phyloP scores from a whole-genome alignment of 1,284 basidiomycete genomes.

The Fomes fomentarius region DNA sequence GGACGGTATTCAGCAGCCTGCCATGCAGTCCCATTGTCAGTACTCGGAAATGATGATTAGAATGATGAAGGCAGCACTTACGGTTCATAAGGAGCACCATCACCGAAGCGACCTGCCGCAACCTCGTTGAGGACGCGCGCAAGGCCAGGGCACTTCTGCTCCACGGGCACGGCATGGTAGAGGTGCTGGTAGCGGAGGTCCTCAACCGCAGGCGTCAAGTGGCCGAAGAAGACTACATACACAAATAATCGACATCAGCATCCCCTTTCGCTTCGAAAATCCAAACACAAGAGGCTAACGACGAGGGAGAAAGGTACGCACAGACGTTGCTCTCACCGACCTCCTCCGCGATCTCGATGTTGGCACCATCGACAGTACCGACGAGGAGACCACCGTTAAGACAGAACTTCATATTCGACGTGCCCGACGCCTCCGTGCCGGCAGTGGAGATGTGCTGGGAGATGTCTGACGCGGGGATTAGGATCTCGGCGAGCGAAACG shows the following conservation, averaged over 20 bases:
- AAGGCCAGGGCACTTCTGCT: constrained; percentile 80
- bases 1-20: constrained; percentile 73
- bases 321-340: constrained; percentile 75
- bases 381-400: constrained; percentile 86
- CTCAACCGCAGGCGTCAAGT: constrained; percentile 81
- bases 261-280: not conserved
- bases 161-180: constrained; percentile 80
- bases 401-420: constrained; percentile 94
- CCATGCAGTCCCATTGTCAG: no score
- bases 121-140: constrained; percentile 76
- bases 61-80: constrained; percentile 38
- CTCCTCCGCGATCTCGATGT: constrained; percentile 94
- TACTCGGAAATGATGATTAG: not conserved
- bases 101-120: constrained; percentile 77
- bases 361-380: constrained; percentile 87
- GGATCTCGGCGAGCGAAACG: constrained; percentile 86
- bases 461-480: constrained; percentile 92
- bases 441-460: constrained; percentile 94
- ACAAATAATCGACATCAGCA: not conserved
- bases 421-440: constrained; percentile 88
- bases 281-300: not conserved
- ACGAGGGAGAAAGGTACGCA: constrained; percentile 53
- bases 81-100: constrained; percentile 78
- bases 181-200: constrained; percentile 82
- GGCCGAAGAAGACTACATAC: constrained; percentile 77